These are phyloP conservation scores for Plantago elongata DNA, from an alignment of 257 asterid genomes.

Conservation along the genomic window DNA sequence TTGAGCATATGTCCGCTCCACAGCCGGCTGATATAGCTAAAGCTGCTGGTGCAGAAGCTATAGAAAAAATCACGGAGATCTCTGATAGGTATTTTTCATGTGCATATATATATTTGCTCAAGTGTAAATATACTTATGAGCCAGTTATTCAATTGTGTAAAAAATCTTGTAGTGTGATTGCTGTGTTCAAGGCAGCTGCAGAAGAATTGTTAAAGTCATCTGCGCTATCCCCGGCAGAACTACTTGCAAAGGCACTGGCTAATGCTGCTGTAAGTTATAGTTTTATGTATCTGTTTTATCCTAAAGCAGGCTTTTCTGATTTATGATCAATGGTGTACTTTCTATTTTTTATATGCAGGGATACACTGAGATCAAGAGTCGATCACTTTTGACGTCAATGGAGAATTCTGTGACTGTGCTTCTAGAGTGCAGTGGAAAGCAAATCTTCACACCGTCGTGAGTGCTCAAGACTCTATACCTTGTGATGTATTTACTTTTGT, in stretches of 20 bases:
- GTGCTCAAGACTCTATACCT: neutral
- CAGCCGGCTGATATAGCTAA: slow-evolving; percentile 96
- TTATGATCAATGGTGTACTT: neutral
- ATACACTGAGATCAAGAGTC: slow-evolving; percentile 75
- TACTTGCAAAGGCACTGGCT: slow-evolving; percentile 95
- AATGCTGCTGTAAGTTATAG: slow-evolving; percentile 47
- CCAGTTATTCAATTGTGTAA: neutral
- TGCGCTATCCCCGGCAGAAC: slow-evolving; percentile 62
- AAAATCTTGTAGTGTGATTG: slow-evolving; percentile 61
- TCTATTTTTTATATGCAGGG: slow-evolving; percentile 34
- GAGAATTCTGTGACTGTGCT: slow-evolving; percentile 78
- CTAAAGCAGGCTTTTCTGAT: neutral
- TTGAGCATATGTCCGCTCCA: slow-evolving; percentile 88
- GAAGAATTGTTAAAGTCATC: slow-evolving; percentile 66
- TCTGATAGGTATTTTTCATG: slow-evolving; percentile 64
- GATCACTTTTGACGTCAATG: slow-evolving; percentile 85
- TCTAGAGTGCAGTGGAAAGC: slow-evolving; percentile 76
- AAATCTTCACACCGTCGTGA: slow-evolving; percentile 56
- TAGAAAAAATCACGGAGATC: slow-evolving; percentile 54
- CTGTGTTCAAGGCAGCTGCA: slow-evolving; percentile 85
- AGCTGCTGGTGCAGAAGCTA: slow-evolving; percentile 82
- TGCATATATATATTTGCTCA: neutral
- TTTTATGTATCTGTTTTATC: neutral
- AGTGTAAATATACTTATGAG: neutral
- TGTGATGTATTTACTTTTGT: neutral